These are phyloP conservation scores for Boletus speciosus DNA, from an alignment of 768 basidiomycete genomes.

Conservation along the genomic window DNA sequence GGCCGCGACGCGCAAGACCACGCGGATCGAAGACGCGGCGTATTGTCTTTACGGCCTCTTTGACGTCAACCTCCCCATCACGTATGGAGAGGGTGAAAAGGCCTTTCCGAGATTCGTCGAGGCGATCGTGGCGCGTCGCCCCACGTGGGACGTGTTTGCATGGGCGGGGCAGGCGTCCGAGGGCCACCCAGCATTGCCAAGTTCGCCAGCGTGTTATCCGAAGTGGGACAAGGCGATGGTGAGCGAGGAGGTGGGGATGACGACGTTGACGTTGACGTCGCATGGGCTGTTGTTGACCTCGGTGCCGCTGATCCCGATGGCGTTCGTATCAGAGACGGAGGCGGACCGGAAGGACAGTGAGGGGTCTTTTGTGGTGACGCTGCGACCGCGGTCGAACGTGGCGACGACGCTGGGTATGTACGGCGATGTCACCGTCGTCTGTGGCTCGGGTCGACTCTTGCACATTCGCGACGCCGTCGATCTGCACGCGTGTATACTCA, in stretches of 20 bases:
- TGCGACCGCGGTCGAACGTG: neutral
- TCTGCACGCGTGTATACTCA: conserved; percentile 22
- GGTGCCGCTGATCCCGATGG: conserved; percentile 22
- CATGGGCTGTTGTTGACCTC: conserved; percentile 17
- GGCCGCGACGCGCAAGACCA: conserved; percentile 30
- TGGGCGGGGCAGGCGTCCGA: conserved; percentile 23
- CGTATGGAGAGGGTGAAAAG: conserved; percentile 31
- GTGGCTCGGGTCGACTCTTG: conserved; percentile 14
- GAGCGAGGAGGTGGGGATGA: conserved; percentile 9
- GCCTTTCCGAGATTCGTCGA: conserved; percentile 29
- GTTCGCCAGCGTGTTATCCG: conserved; percentile 21
- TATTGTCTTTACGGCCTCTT: conserved; percentile 31
- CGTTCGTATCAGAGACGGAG: neutral
- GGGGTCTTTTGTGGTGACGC: conserved; percentile 12
- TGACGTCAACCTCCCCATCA: conserved; percentile 18
- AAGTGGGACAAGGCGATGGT: conserved; percentile 14
- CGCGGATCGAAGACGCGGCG: conserved; percentile 26
- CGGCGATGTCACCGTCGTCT: conserved; percentile 12
- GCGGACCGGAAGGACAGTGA: neutral
- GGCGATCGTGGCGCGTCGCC: conserved; percentile 9
- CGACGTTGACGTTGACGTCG: conserved; percentile 10
- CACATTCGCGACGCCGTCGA: conserved; percentile 12
- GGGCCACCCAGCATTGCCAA: conserved; percentile 17
- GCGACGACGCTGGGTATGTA: conserved; percentile 4
- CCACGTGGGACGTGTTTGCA: conserved; percentile 24